These are phyloP conservation scores for Yarrowia galli DNA, from an alignment of 1,139 yeast genomes.

Conservation along the genomic window DNA sequence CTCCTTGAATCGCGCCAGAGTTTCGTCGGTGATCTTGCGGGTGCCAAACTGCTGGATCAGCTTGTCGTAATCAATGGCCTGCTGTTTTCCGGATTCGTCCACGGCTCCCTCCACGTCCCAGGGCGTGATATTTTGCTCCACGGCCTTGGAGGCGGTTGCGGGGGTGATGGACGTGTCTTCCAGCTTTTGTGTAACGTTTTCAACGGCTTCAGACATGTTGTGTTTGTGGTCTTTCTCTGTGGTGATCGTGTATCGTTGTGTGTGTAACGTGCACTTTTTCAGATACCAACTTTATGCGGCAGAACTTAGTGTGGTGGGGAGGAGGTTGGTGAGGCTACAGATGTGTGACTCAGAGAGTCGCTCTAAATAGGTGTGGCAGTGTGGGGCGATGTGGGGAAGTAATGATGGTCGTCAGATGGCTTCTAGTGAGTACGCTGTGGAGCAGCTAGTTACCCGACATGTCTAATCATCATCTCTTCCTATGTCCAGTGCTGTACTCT, in stretches of 20 bases:
- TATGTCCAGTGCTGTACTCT: too few species aligned
- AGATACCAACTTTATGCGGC: constrained; percentile 13
- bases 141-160: constrained; percentile 39
- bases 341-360: too few species aligned
- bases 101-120: constrained; percentile 99
- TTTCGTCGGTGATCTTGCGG: constrained; percentile 69
- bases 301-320: too few species aligned
- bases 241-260: neutral
- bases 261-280: neutral
- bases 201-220: neutral
- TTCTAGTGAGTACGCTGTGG: too few species aligned
- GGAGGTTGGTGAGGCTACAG: too few species aligned
- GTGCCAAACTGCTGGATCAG: constrained; percentile 90
- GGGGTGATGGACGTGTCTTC: constrained; percentile 1
- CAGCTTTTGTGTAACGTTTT: neutral
- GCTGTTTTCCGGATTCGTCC: constrained; percentile 80
- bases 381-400: too few species aligned
- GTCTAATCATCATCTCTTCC: too few species aligned
- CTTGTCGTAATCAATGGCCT: constrained; percentile 89
- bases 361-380: too few species aligned
- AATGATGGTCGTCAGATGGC: too few species aligned
- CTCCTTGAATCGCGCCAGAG: constrained; percentile 73
- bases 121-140: constrained; percentile 76
- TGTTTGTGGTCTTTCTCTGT: neutral
- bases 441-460: too few species aligned